Evolutionary conservation across 2,329 filamentous ascomycete genomes (phyloP).

Genomic region (Colletotrichum sp.): DNA sequence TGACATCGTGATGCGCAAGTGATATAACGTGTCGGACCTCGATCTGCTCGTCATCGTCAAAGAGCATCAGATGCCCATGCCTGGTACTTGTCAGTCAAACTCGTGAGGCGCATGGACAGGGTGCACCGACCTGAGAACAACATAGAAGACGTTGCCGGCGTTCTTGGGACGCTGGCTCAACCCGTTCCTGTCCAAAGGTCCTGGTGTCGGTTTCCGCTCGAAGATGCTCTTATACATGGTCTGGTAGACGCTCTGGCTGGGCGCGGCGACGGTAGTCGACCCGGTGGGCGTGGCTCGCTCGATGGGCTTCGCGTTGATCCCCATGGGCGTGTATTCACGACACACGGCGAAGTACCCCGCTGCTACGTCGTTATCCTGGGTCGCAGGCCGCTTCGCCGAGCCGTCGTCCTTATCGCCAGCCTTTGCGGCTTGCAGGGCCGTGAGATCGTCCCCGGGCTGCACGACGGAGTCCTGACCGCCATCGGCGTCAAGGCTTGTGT

Average conservation of each 20-base stretch:
- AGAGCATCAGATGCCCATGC: constrained; percentile 95
- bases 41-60: constrained; percentile 92
- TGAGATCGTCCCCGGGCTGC: constrained; percentile 68
- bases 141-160: constrained; percentile 90
- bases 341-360: constrained; percentile 96
- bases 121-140: constrained; percentile 75
- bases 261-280: constrained; percentile 72
- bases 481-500: constrained; percentile 34
- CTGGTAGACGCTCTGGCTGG: constrained; percentile 95
- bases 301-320: constrained; percentile 90
- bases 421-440: constrained; percentile 65
- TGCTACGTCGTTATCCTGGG: constrained; percentile 76
- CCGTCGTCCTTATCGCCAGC: constrained; percentile 62
- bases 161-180: constrained; percentile 62
- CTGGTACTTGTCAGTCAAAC: constrained; percentile 46
- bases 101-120: neutral
- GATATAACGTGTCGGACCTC: constrained; percentile 97
- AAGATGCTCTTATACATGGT: constrained; percentile 98
- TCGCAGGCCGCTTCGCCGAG: constrained; percentile 48
- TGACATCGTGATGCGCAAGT: constrained; percentile 83
- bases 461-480: constrained; percentile 41
- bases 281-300: constrained; percentile 84
- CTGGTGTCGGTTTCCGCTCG: constrained; percentile 68
- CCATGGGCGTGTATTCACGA: constrained; percentile 88
- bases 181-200: constrained; percentile 52